These are phyloP conservation scores for Lathyrus sativus DNA, from an alignment of 306 rosid genomes.

Conservation along the genomic window DNA sequence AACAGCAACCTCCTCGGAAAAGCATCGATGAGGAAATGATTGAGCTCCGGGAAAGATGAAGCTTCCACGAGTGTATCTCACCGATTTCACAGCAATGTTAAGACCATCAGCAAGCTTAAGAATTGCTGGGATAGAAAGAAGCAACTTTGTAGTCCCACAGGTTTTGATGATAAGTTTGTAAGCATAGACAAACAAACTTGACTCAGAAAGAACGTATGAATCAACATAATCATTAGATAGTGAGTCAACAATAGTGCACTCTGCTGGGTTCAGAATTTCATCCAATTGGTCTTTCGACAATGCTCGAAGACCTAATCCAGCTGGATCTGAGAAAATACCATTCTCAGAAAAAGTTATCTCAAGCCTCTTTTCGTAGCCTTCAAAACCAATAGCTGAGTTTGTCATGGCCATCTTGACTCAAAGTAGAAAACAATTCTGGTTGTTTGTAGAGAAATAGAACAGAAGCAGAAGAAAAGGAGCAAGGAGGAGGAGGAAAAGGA, in stretches of 20 bases:
- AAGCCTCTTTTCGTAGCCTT: slow-evolving; percentile 95
- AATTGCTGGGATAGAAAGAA: slow-evolving; percentile 74
- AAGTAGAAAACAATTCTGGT: slow-evolving; percentile 8
- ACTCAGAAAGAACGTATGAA: slow-evolving; percentile 93
- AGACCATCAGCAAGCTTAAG: slow-evolving; percentile 67
- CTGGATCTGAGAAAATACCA: slow-evolving; percentile 66
- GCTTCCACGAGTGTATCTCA: slow-evolving; percentile 85
- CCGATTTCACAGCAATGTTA: slow-evolving; percentile 72
- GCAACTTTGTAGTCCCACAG: slow-evolving; percentile 92
- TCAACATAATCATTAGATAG: slow-evolving; percentile 74
- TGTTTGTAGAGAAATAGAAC: slow-evolving; percentile 28
- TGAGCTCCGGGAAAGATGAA: slow-evolving; percentile 89
- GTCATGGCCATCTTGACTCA: slow-evolving; percentile 60
- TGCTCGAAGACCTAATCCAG: slow-evolving; percentile 74
- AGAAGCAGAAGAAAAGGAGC: slow-evolving; percentile 6
- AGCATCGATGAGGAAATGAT: slow-evolving; percentile 78
- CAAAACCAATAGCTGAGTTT: slow-evolving; percentile 85
- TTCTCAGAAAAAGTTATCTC: slow-evolving; percentile 77
- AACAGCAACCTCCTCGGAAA: slow-evolving; percentile 72
- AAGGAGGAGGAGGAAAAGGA: slow-evolving; percentile 1
- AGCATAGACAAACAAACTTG: slow-evolving; percentile 85
- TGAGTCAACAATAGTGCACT: slow-evolving; percentile 89
- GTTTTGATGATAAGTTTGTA: slow-evolving; percentile 86
- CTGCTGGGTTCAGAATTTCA: slow-evolving; percentile 80
- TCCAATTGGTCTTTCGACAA: slow-evolving; percentile 67